These are phyloP conservation scores for Cladorrhinum sp. DNA, from an alignment of 2,329 filamentous ascomycete species.

Conservation along the genomic window DNA sequence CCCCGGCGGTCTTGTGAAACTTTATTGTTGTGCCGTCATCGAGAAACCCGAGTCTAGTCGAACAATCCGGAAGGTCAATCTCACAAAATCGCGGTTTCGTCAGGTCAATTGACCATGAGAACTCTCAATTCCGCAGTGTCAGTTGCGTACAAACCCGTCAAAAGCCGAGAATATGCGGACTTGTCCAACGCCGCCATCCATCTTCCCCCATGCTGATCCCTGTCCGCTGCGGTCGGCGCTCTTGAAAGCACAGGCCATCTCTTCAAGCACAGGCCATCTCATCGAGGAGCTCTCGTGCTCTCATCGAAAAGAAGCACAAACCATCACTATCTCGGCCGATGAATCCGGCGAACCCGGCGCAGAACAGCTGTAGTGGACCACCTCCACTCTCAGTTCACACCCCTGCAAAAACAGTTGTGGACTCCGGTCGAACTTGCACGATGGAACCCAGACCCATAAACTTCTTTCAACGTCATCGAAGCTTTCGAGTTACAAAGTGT, in stretches of 20 bases:
- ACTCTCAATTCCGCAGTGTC: constrained; percentile 21
- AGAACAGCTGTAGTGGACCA: no score
- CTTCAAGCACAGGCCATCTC: no score
- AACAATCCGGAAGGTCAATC: no score
- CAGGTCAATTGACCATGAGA: no score
- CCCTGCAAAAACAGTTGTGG: neutral
- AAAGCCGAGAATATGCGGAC: constrained; percentile 25
- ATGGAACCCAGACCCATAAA: neutral
- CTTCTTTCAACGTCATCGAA: neutral
- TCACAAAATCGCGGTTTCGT: no score
- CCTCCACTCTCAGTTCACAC: neutral
- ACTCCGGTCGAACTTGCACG: neutral
- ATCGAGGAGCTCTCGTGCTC: no score
- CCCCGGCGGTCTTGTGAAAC: no score
- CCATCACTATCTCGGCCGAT: neutral
- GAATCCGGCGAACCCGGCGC: neutral
- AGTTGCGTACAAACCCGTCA: neutral
- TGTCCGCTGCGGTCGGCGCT: no score
- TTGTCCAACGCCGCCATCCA: no score
- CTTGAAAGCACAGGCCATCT: neutral
- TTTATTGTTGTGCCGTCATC: neutral
- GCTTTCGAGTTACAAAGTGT: neutral
- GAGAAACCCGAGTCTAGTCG: neutral
- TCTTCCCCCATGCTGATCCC: neutral
- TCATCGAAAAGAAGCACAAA: no score